These are phyloP conservation scores for Cladosporium sp. DNA, from an alignment of 2,329 filamentous ascomycete genomes.

Conservation along the genomic window DNA sequence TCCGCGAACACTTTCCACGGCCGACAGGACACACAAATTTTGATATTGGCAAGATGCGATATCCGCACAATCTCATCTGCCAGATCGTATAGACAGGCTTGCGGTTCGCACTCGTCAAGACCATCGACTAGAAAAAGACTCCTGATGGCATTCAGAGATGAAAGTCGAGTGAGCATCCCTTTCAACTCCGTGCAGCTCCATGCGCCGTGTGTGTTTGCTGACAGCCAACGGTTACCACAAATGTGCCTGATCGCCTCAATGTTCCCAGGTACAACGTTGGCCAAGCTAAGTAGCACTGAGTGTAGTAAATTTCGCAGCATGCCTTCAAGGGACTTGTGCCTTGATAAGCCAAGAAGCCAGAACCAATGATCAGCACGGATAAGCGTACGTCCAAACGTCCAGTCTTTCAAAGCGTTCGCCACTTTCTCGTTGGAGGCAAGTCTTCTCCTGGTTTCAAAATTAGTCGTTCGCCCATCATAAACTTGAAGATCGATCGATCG, in stretches of 20 bases:
- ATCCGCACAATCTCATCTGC: background rate
- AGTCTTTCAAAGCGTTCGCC: background rate
- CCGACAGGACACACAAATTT: background rate
- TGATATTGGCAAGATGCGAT: background rate
- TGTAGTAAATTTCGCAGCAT: background rate
- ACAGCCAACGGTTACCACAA: background rate
- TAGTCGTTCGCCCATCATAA: background rate
- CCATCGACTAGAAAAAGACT: background rate
- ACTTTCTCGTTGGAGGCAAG: background rate
- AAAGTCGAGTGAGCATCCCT: background rate
- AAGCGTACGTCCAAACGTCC: background rate
- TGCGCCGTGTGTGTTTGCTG: background rate
- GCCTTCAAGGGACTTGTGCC: background rate
- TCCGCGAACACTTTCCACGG: background rate
- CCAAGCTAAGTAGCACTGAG: background rate
- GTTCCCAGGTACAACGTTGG: background rate
- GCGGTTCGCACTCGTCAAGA: slow-evolving; percentile 1
- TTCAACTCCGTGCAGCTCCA: background rate
- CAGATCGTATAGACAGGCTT: background rate
- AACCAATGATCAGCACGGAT: background rate
- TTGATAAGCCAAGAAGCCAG: background rate
- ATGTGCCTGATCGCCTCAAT: background rate
- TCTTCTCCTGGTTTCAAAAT: background rate
- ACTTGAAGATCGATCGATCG: too few relatives aligned
- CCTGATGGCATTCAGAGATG: background rate